These are phyloP conservation scores for Clitoria ternatea DNA, from an alignment of 306 rosid genomes.

Conservation along the genomic window DNA sequence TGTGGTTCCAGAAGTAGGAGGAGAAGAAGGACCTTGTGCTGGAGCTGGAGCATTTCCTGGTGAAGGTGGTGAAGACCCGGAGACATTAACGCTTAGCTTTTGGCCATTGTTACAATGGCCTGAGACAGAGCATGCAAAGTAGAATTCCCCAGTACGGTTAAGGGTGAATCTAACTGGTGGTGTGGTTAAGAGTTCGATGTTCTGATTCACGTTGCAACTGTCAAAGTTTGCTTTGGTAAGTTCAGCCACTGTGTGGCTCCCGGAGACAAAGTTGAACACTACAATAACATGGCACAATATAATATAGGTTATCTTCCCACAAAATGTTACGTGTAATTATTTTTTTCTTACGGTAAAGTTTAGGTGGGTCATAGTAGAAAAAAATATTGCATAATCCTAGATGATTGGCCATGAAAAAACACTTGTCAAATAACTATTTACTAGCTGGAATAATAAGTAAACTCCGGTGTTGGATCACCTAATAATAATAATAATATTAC, in stretches of 20 bases:
- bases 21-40: not conserved
- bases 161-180: conserved; percentile 21
- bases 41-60: not conserved
- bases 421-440: too few species aligned
- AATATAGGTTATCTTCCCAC: not conserved
- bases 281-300: not conserved
- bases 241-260: conserved; percentile 18
- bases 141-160: conserved; percentile 5
- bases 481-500: too few species aligned
- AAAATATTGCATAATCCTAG: too few species aligned
- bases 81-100: conserved; percentile 32
- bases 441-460: too few species aligned
- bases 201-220: not conserved
- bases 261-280: conserved; percentile 17
- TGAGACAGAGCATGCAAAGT: conserved; percentile 30
- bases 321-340: not conserved
- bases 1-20: conserved; percentile 6
- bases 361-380: too few species aligned
- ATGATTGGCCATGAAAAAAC: too few species aligned
- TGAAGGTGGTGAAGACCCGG: not conserved
- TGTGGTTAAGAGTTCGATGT: not conserved
- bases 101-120: conserved; percentile 45
- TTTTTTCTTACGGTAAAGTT: too few species aligned
- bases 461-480: too few species aligned
- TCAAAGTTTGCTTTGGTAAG: conserved; percentile 9